Conservation (phyloP, 2,329 filamentous ascomycete genomes). For the Alternaria novae-zelandiae region DNA sequence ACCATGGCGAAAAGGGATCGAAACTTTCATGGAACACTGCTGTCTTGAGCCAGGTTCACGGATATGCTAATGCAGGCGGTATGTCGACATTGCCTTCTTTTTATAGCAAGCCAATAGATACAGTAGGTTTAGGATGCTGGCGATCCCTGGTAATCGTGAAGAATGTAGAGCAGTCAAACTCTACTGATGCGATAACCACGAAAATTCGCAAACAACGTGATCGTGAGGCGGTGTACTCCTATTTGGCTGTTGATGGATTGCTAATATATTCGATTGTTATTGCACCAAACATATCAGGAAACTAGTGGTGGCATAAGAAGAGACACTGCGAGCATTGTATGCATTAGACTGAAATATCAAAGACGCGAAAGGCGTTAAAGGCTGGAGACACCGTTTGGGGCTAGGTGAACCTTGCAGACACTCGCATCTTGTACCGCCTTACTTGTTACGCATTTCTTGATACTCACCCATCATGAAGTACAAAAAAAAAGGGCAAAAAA, state of each 20-base stretch:
- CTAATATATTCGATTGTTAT: not conserved
- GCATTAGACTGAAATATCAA: not conserved
- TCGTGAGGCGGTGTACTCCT: not conserved
- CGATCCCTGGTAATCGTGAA: not conserved
- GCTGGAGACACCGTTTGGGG: rapidly evolving
- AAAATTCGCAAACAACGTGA: not conserved
- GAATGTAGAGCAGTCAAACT: not conserved
- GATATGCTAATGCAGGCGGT: not conserved
- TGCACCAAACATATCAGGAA: not conserved
- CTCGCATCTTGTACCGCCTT: not conserved
- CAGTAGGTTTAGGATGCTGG: not conserved
- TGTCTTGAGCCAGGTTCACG: not conserved
- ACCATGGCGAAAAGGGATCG: not conserved
- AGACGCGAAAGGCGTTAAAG: not conserved
- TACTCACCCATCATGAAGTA: too few species aligned
- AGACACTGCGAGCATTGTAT: not conserved
- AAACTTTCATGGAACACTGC: not conserved
- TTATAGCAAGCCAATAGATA: not conserved
- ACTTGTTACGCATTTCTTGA: not conserved
- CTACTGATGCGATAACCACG: not conserved
- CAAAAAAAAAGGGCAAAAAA: not conserved
- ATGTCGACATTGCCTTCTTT: not conserved
- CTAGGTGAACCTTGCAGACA: rapidly evolving
- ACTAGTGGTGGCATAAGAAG: rapidly evolving
- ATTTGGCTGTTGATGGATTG: not conserved